A percentile compares a stretch with the other conserved stretches of the same genome.
Conservation (phyloP, 2,329 filamentous ascomycete species). For the Aspergillus japonicus region DNA sequence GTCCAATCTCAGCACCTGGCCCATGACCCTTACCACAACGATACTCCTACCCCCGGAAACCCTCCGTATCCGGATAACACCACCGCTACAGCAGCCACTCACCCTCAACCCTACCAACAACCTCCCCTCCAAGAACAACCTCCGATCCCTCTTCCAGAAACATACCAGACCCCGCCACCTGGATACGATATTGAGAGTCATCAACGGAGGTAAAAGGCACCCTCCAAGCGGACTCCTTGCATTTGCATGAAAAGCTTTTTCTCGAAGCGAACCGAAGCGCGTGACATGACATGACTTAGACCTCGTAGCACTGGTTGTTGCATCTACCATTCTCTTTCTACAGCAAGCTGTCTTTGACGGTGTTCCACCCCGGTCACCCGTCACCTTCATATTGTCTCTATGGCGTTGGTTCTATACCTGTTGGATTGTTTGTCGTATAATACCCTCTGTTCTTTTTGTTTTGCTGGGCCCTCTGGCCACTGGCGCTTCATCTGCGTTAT, state of each 20-base stretch:
- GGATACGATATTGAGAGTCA: constrained; percentile 22
- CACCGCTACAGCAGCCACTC: constrained; percentile 13
- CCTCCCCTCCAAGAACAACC: constrained; percentile 26
- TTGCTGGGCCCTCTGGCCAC: background rate
- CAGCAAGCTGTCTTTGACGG: background rate
- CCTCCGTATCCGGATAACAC: constrained; percentile 4
- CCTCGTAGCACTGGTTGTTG: background rate
- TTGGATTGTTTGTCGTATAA: constrained; percentile 3
- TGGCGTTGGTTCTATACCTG: constrained; percentile 2
- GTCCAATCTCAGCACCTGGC: background rate
- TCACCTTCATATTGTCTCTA: background rate
- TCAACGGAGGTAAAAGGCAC: background rate
- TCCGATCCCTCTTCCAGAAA: constrained; percentile 33
- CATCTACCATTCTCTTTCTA: background rate
- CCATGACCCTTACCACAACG: constrained; percentile 1
- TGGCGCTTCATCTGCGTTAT: background rate
- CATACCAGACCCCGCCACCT: constrained; percentile 29
- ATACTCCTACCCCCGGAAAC: background rate
- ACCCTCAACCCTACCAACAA: constrained; percentile 20
- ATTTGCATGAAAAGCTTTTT: background rate
- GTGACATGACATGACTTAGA: background rate
- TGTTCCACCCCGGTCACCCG: background rate
- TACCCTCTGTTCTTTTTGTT: constrained; percentile 4
- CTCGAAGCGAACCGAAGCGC: background rate
- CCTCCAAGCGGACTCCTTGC: background rate